These are phyloP conservation scores for Lathyrus tuberosus DNA, from an alignment of 306 rosid genomes.

Conservation along the genomic window DNA sequence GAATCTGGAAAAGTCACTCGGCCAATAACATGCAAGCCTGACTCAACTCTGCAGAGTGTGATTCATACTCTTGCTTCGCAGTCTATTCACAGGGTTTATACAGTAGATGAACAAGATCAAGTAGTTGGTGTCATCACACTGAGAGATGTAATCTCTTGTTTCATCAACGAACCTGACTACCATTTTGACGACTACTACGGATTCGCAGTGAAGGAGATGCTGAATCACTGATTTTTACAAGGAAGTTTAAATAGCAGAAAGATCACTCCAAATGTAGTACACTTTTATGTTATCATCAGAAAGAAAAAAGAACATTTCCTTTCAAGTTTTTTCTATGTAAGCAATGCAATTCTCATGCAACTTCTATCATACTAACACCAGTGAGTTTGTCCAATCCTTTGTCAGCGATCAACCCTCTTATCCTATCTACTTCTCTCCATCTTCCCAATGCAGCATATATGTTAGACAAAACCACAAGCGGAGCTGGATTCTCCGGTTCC, in stretches of 20 bases:
- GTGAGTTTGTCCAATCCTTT: constrained; percentile 59
- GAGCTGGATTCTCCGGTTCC: constrained; percentile 67
- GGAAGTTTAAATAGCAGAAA: constrained; percentile 13
- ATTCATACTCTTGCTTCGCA: constrained; percentile 72
- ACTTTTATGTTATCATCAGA: constrained; percentile 30
- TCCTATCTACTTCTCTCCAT: constrained; percentile 77
- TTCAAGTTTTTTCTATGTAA: constrained; percentile 27
- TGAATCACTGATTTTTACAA: constrained; percentile 47
- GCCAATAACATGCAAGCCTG: constrained; percentile 71
- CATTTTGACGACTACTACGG: constrained; percentile 69
- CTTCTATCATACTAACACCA: constrained; percentile 65
- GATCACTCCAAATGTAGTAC: constrained; percentile 28
- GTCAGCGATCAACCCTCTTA: constrained; percentile 53
- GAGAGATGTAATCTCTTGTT: constrained; percentile 93
- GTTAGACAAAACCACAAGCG: constrained; percentile 64
- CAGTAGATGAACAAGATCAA: constrained; percentile 54
- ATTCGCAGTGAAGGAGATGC: constrained; percentile 67
- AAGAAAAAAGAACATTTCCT: constrained; percentile 35
- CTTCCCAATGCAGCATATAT: constrained; percentile 70
- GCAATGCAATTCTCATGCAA: constrained; percentile 42
- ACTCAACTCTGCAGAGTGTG: constrained; percentile 63
- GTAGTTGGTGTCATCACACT: constrained; percentile 78
- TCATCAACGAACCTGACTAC: constrained; percentile 73
- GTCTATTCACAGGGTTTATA: constrained; percentile 81
- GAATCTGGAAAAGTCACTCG: constrained; percentile 50